Conservation (phyloP, 495 filamentous ascomycete genomes). For the Talaromyces ruber region DNA sequence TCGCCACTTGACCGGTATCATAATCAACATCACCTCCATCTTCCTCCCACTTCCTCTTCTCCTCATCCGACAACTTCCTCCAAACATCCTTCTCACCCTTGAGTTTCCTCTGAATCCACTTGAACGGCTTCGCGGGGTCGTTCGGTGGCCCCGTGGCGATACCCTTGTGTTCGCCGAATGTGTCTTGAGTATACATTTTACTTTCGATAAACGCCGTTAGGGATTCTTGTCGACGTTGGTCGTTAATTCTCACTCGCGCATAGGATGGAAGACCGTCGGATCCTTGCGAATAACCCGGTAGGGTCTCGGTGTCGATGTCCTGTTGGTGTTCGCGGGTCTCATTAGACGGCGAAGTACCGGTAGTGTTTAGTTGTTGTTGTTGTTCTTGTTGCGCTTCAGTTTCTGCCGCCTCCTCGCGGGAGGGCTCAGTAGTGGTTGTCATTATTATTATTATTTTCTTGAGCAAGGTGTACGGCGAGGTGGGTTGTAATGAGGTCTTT, state of each 20-base stretch:
- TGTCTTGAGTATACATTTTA: background rate
- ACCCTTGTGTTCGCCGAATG: background rate
- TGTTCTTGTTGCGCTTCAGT: background rate
- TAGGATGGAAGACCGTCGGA: conserved; percentile 3
- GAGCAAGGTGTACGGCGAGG: background rate
- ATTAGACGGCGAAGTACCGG: background rate
- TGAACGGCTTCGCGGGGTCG: conserved; percentile 4
- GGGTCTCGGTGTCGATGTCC: background rate
- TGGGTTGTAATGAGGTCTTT: background rate
- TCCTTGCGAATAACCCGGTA: background rate
- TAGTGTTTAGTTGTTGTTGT: too few species aligned
- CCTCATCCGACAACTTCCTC: conserved; percentile 3
- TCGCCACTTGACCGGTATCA: background rate
- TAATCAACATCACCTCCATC: background rate
- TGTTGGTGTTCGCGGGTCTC: background rate
- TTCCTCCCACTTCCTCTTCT: conserved; percentile 6
- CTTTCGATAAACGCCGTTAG: background rate
- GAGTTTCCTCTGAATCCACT: conserved; percentile 5
- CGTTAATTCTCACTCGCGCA: background rate
- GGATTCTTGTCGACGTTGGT: background rate
- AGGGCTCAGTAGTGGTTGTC: background rate
- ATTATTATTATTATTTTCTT: background rate
- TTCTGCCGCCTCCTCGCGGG: background rate
- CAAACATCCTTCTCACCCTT: conserved; percentile 6
- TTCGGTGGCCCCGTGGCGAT: background rate